A percentile compares a stretch with the other conserved stretches of the same genome.
These are phyloP conservation scores for Domatiomyces globalis DNA, from an alignment of 2,329 filamentous ascomycete species.

Conservation along the genomic window DNA sequence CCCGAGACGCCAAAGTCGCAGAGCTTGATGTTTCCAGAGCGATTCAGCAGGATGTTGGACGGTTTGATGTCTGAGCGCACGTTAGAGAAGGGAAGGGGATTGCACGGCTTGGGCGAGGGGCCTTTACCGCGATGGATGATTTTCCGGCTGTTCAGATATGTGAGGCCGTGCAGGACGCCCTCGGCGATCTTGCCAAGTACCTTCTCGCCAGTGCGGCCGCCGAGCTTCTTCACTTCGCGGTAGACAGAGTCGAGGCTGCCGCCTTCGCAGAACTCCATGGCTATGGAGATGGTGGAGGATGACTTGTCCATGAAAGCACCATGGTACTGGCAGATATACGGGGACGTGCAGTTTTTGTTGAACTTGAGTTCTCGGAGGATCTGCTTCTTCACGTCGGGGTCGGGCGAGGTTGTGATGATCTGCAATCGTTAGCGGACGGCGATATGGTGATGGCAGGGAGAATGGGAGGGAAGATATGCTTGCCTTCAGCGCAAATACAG, in stretches of 20 bases:
- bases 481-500: conserved; percentile 91
- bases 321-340: conserved; percentile 95
- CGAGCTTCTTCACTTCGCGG: conserved; percentile 88
- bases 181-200: conserved; percentile 94
- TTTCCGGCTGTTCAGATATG: conserved; percentile 86
- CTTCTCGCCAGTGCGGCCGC: conserved; percentile 89
- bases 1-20: conserved; percentile 97
- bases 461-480: conserved; percentile 13
- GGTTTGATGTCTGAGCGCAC: conserved; percentile 70
- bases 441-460: background rate
- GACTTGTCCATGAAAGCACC: conserved; percentile 91
- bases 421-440: conserved; percentile 24
- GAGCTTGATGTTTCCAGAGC: conserved; percentile 85
- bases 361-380: conserved; percentile 92
- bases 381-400: conserved; percentile 96
- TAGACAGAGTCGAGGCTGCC: conserved; percentile 94
- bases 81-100: background rate
- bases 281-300: conserved; percentile 94
- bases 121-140: conserved; percentile 71
- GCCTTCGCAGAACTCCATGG: conserved; percentile 98
- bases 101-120: background rate
- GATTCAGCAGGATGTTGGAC: conserved; percentile 86
- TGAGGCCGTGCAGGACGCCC: conserved; percentile 82
- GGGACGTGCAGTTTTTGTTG: conserved; percentile 92
- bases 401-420: conserved; percentile 97